Conservation (phyloP, 768 basidiomycete genomes). For the Pleurotus tuoliensis region DNA sequence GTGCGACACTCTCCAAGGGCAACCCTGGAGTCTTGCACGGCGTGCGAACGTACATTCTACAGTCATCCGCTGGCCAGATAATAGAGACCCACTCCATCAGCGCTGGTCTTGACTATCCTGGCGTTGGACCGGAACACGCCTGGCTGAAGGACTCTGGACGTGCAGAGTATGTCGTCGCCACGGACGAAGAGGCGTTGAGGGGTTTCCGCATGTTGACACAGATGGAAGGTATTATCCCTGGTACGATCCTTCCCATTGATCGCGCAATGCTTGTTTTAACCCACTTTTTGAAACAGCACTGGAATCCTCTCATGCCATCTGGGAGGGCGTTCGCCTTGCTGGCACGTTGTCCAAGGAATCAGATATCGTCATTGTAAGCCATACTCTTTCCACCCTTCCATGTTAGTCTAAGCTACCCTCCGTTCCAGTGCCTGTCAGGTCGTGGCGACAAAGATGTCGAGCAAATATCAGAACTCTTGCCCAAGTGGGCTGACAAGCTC, state of each 20-base stretch:
- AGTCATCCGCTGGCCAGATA: constrained; percentile 87
- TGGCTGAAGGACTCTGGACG: constrained; percentile 94
- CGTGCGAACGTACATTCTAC: constrained; percentile 92
- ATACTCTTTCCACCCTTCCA: constrained; percentile 1
- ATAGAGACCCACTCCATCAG: constrained; percentile 97
- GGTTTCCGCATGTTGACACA: constrained; percentile 93
- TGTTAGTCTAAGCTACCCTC: background rate
- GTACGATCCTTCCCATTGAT: constrained; percentile 33
- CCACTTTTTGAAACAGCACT: constrained; percentile 49
- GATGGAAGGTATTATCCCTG: constrained; percentile 95
- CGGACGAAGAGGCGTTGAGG: constrained; percentile 89
- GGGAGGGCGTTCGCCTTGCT: constrained; percentile 85
- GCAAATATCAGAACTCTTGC: constrained; percentile 90
- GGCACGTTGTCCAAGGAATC: constrained; percentile 79
- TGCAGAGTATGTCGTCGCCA: constrained; percentile 90
- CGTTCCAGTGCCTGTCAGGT: constrained; percentile 78
- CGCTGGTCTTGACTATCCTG: constrained; percentile 94
- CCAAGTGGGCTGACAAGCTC: constrained; percentile 91
- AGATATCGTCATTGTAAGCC: constrained; percentile 86
- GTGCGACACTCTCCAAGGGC: constrained; percentile 89
- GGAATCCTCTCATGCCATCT: constrained; percentile 94
- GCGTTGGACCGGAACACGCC: constrained; percentile 97
- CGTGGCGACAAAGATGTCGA: constrained; percentile 98
- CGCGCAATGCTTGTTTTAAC: background rate
- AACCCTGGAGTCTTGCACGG: constrained; percentile 95